A percentile compares a stretch with the other conserved stretches of the same genome.
phyloP scores from a whole-genome alignment of 495 filamentous ascomycete species.

The Darksidea phi region DNA sequence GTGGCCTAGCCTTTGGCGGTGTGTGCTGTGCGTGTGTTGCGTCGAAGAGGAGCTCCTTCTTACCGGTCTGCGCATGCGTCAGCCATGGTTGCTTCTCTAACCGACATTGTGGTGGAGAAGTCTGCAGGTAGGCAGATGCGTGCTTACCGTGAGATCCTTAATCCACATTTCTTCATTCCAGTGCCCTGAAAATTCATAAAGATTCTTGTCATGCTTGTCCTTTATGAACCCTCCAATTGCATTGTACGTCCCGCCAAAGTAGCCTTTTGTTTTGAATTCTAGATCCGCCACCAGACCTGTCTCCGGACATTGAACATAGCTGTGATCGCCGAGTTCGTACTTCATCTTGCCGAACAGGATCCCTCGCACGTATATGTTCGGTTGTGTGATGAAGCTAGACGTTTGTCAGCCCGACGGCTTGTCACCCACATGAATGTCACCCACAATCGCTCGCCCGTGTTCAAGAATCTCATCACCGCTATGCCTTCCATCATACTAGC shows the following conservation, averaged over 20 bases:
- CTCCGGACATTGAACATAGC: constrained; percentile 90
- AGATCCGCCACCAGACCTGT: constrained; percentile 83
- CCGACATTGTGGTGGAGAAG: not conserved
- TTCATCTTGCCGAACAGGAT: constrained; percentile 99
- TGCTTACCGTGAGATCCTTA: constrained; percentile 72
- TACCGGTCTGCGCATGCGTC: constrained; percentile 62
- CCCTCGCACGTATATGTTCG: constrained; percentile 98
- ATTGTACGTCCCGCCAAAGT: constrained; percentile 94
- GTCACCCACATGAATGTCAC: constrained; percentile 39
- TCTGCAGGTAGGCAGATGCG: not conserved
- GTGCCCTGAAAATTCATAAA: constrained; percentile 86
- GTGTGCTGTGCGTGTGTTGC: constrained; percentile 73
- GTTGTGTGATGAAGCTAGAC: constrained; percentile 80
- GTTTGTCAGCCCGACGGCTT: constrained; percentile 3
- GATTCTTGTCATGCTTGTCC: constrained; percentile 76
- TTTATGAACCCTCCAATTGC: constrained; percentile 91
- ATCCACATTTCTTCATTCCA: constrained; percentile 96
- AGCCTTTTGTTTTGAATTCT: constrained; percentile 98
- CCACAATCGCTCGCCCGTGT: constrained; percentile 86
- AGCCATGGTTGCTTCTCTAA: not conserved
- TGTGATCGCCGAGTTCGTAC: constrained; percentile 97
- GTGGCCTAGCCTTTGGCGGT: constrained; percentile 68
- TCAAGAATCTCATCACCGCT: constrained; percentile 80
- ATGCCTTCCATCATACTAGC: constrained; percentile 98
- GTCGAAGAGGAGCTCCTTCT: constrained; percentile 87